Conservation (phyloP, 805 yeast species). For the Lachancea nothofagi region DNA sequence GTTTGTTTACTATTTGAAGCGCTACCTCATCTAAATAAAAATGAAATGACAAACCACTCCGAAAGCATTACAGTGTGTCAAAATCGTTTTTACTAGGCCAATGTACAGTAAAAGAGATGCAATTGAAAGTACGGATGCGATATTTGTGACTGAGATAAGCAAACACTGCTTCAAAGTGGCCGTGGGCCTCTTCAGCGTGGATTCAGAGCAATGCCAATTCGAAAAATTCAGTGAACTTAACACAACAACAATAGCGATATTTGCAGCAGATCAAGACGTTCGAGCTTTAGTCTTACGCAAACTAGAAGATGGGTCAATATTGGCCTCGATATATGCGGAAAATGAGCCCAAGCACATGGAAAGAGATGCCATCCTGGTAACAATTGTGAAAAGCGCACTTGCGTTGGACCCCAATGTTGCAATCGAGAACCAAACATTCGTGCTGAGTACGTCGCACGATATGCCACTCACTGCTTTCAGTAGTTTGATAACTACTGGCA, state of each 20-base stretch:
- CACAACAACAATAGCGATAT: not conserved
- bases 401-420: slow-evolving; percentile 19
- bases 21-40: too few species aligned
- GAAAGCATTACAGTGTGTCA: too few species aligned
- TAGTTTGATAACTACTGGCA: slow-evolving; percentile 54
- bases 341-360: not conserved
- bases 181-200: not conserved
- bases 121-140: not conserved
- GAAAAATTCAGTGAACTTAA: not conserved
- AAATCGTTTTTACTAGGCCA: not conserved
- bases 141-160: not conserved
- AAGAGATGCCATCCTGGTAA: slow-evolving; percentile 27
- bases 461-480: slow-evolving; percentile 46
- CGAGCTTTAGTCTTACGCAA: not conserved
- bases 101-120: not conserved
- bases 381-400: slow-evolving; percentile 38
- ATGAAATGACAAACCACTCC: too few species aligned
- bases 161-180: slow-evolving; percentile 4
- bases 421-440: slow-evolving; percentile 33
- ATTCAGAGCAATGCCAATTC: not conserved
- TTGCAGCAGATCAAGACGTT: slow-evolving; percentile 8
- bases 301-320: not conserved
- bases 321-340: not conserved
- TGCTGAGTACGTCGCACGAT: slow-evolving; percentile 32
- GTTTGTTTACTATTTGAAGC: too few species aligned